phyloP scores from a whole-genome alignment of 371 early-diverging fungal genomes.

The Globomyces sp. region DNA sequence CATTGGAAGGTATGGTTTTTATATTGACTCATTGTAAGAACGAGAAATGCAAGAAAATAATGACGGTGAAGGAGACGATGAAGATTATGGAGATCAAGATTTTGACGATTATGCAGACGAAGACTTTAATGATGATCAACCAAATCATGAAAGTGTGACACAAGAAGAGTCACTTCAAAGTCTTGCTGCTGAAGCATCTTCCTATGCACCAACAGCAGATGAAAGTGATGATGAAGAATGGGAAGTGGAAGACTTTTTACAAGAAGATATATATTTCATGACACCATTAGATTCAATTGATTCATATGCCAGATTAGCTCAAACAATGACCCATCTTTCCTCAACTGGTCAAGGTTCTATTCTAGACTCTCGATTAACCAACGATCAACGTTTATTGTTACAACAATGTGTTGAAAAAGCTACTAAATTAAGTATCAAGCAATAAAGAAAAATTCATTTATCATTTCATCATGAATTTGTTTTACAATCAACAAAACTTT shows the following conservation, averaged over 20 bases:
- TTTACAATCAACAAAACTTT: too few species aligned
- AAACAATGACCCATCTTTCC: slow-evolving; percentile 40
- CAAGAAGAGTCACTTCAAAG: slow-evolving; percentile 22
- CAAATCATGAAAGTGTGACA: slow-evolving; percentile 26
- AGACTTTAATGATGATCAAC: slow-evolving; percentile 16
- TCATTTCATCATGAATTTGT: background rate
- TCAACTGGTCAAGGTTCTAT: slow-evolving; percentile 50
- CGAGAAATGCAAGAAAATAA: slow-evolving; percentile 47
- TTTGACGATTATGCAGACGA: slow-evolving; percentile 31
- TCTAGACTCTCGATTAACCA: slow-evolving; percentile 50
- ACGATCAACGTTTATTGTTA: slow-evolving; percentile 41
- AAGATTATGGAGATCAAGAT: slow-evolving; percentile 48
- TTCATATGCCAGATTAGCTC: slow-evolving; percentile 68
- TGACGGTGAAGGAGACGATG: slow-evolving; percentile 51
- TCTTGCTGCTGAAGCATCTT: slow-evolving; percentile 40
- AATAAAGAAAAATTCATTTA: slow-evolving; percentile 3
- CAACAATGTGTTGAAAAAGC: slow-evolving; percentile 15
- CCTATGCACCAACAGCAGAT: slow-evolving; percentile 50
- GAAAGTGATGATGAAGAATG: slow-evolving; percentile 64
- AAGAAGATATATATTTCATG: slow-evolving; percentile 76
- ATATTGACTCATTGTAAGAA: slow-evolving; percentile 13
- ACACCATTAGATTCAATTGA: slow-evolving; percentile 85
- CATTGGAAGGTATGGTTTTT: slow-evolving; percentile 65
- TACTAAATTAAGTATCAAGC: background rate
- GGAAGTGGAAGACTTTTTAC: slow-evolving; percentile 62